Evolutionary conservation across 2,329 filamentous ascomycete species (phyloP).

Genomic region (Pseudopyricularia javanii): DNA sequence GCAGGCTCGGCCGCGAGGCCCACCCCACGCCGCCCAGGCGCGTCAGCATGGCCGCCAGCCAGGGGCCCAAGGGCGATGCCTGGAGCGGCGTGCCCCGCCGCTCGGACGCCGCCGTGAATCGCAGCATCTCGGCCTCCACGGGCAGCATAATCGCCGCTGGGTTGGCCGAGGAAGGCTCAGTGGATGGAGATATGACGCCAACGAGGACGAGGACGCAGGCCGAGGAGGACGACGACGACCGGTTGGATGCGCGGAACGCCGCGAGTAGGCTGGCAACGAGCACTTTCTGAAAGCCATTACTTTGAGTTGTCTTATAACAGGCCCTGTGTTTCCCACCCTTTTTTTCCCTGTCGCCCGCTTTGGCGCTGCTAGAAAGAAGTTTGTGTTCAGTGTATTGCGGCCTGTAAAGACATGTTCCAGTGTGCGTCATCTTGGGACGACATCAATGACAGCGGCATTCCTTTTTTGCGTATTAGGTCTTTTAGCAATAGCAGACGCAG

Average conservation of each 20-base stretch:
- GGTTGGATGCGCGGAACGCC: conserved; percentile 89
- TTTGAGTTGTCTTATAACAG: not conserved
- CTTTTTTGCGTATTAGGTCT: not conserved
- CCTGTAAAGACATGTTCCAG: not conserved
- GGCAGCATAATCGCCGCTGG: conserved; percentile 22
- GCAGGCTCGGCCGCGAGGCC: conserved; percentile 75
- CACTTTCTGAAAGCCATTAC: conserved; percentile 57
- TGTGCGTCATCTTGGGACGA: not conserved
- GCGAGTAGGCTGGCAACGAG: conserved; percentile 87
- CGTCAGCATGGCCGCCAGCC: conserved; percentile 68
- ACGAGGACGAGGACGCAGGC: conserved; percentile 40
- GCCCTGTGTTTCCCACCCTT: no score
- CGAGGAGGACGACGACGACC: conserved; percentile 84
- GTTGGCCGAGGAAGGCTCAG: conserved; percentile 43
- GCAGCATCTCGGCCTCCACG: conserved; percentile 64
- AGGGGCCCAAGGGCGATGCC: conserved; percentile 94
- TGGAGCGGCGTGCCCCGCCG: conserved; percentile 90
- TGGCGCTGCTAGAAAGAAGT: no score
- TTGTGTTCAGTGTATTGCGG: no score
- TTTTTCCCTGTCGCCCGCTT: no score
- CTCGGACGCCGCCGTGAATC: conserved; percentile 57
- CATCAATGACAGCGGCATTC: not conserved
- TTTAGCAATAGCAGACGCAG: not conserved
- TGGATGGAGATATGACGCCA: conserved; percentile 17
- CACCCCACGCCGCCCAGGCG: conserved; percentile 59